These are phyloP conservation scores for Sarcomyxa edulis DNA, from an alignment of 768 basidiomycete genomes.

Conservation along the genomic window DNA sequence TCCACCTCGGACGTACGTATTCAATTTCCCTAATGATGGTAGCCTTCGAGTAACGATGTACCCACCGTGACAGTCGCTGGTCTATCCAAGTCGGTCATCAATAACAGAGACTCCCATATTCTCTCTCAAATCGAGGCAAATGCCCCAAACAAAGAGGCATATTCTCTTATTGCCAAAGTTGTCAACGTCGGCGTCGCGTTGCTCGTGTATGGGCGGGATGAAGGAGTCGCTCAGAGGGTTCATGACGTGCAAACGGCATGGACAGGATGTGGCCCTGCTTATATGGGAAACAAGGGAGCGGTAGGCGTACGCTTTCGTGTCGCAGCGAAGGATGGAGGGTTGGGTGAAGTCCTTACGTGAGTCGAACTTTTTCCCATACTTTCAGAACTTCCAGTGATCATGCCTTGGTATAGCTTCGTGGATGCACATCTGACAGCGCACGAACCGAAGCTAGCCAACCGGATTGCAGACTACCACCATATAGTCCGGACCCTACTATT, in stretches of 20 bases:
- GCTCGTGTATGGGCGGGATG: slow-evolving; percentile 81
- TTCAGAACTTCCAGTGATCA: slow-evolving; percentile 1
- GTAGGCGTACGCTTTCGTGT: slow-evolving; percentile 84
- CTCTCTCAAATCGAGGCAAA: slow-evolving; percentile 67
- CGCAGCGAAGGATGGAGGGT: slow-evolving; percentile 41
- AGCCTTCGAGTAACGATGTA: slow-evolving; percentile 5
- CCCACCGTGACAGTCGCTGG: slow-evolving; percentile 58
- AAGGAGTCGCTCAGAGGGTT: slow-evolving; percentile 52
- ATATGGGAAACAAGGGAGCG: slow-evolving; percentile 95
- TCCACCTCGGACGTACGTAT: slow-evolving; percentile 78
- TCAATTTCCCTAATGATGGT: not conserved
- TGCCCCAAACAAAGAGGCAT: slow-evolving; percentile 67
- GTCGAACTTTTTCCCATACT: slow-evolving; percentile 22
- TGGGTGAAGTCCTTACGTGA: slow-evolving; percentile 82
- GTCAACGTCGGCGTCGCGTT: slow-evolving; percentile 87
- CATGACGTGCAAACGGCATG: slow-evolving; percentile 68
- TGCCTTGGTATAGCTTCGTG: slow-evolving; percentile 60
- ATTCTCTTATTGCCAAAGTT: slow-evolving; percentile 71
- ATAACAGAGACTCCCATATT: slow-evolving; percentile 66
- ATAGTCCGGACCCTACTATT: slow-evolving; percentile 84
- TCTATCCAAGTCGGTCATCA: slow-evolving; percentile 62
- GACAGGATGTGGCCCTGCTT: slow-evolving; percentile 66
- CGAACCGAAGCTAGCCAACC: slow-evolving; percentile 52
- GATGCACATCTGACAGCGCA: slow-evolving; percentile 90
- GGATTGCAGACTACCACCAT: slow-evolving; percentile 75